Evolutionary conservation across 768 basidiomycete genomes (phyloP).

Genomic region (Austroboletus eburneus): DNA sequence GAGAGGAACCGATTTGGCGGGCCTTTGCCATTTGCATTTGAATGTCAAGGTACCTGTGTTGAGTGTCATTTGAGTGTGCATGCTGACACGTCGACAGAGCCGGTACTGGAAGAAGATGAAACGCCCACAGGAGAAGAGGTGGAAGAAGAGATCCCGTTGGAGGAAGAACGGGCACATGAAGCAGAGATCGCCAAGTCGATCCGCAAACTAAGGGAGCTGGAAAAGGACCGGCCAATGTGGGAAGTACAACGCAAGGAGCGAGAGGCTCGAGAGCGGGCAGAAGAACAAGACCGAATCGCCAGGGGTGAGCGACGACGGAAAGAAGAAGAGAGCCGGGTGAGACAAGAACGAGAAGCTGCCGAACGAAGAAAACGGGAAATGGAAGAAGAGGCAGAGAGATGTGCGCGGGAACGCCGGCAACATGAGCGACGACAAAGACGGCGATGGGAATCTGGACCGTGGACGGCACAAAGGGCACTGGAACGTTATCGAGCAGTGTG

Average conservation of each 20-base stretch:
- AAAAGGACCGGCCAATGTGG: constrained; percentile 59
- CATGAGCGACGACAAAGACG: constrained; percentile 46
- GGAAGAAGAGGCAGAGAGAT: constrained; percentile 28
- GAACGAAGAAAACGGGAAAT: constrained; percentile 22
- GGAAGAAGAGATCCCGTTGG: constrained; percentile 2
- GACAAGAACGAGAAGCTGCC: constrained; percentile 22
- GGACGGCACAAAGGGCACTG: constrained; percentile 63
- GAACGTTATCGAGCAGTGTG: constrained; percentile 63
- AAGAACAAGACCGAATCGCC: constrained; percentile 38
- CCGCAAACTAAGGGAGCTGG: constrained; percentile 64
- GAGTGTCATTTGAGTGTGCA: not conserved
- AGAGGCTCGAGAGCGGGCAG: constrained; percentile 37
- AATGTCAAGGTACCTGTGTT: constrained; percentile 17
- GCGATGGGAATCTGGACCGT: constrained; percentile 54
- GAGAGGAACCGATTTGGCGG: constrained; percentile 40
- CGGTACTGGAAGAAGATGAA: constrained; percentile 13
- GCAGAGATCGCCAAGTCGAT: constrained; percentile 58
- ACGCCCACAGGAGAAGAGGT: constrained; percentile 4
- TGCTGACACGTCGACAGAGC: constrained; percentile 9
- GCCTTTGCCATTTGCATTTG: constrained; percentile 28
- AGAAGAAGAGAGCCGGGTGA: constrained; percentile 28
- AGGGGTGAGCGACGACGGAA: constrained; percentile 32
- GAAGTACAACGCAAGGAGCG: constrained; percentile 50
- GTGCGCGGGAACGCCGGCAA: constrained; percentile 36
- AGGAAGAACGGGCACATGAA: constrained; percentile 37